Percentiles rank a stretch among this genome's conserved stretches.
Evolutionary conservation across 371 early-diverging fungal species (phyloP).

Genomic region (Fennellomyces sp.): DNA sequence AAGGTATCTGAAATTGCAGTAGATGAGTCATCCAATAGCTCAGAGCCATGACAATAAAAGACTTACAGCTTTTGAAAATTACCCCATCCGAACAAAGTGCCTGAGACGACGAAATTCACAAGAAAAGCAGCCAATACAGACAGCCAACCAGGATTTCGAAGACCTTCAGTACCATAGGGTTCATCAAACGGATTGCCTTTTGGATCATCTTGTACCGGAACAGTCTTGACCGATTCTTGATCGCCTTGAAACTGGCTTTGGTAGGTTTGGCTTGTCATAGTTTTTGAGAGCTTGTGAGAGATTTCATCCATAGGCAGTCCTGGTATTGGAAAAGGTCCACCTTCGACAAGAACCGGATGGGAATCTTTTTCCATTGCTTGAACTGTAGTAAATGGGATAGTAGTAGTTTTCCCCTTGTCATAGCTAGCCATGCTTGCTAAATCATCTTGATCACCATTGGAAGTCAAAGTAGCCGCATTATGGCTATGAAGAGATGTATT

Average conservation of each 20-base stretch:
- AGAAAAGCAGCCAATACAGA: slow-evolving; percentile 57
- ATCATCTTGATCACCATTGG: not conserved
- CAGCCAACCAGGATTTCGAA: slow-evolving; percentile 48
- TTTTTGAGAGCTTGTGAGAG: slow-evolving; percentile 30
- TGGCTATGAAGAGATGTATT: not conserved
- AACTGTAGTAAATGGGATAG: not conserved
- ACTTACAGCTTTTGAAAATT: slow-evolving; percentile 53
- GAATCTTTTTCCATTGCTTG: not conserved
- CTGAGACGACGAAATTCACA: slow-evolving; percentile 56
- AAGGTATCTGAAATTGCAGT: slow-evolving; percentile 23
- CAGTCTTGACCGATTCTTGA: too few species aligned
- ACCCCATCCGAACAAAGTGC: slow-evolving; percentile 60
- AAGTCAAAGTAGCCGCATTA: slow-evolving; percentile 6
- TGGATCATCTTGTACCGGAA: not conserved
- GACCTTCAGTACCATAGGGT: slow-evolving; percentile 35
- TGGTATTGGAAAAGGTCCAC: slow-evolving; percentile 39
- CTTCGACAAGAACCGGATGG: slow-evolving; percentile 36
- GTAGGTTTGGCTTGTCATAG: slow-evolving; percentile 8
- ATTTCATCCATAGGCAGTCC: slow-evolving; percentile 39
- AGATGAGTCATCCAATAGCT: not conserved
- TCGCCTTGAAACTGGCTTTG: too few species aligned
- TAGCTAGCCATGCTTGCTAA: not conserved
- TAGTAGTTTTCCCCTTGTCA: slow-evolving; percentile 4
- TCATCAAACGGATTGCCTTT: slow-evolving; percentile 17
- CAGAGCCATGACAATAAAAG: not conserved